Evolutionary conservation across 768 basidiomycete species (phyloP), one percentile per base, ranked within the genome.

Genomic region (Leucosporidium scottii): DNA sequence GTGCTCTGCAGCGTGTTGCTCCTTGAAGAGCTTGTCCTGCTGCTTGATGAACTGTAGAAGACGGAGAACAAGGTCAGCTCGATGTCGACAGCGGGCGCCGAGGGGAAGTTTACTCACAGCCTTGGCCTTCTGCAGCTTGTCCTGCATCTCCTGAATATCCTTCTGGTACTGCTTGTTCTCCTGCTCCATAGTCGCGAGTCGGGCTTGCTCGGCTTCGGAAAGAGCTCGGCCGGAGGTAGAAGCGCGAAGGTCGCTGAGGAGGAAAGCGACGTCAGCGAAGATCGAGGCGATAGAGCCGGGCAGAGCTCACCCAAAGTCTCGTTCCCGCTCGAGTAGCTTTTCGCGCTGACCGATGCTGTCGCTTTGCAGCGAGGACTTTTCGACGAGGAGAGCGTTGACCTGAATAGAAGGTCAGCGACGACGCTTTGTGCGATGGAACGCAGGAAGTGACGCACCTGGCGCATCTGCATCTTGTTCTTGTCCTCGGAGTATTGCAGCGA

Each of bases 331-430:
- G 48, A 97, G 81, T 84, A 91, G 85, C 76, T 81, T 85, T 76
- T 96, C 94, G 61, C 93, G 82, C 73, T 93, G 88, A 20, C 86
- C 86, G 70, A 97, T 91, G n/a, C 89, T 87, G 58, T 92, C 90
- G 74, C 86, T 87, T 77, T 96, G 94, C 49, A 94, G 79, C 68
- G 83, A 89, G 64, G 96, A 88, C 79, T 97, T 97, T 77, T 97
- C 93, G 31, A 94, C 79, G 0, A 97, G 79, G n/a, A 97, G 82
- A 8, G 76, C 83, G 75, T 90, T 90, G 73, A 93, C 84, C 76
- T 91, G 90, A 3, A 15, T 3, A 51, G 9, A 8, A n/a, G 36
- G 23, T 39, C 13, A 44, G 36, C n/a, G 30, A 60, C 67, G 67
- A 61, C 34, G 27, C 44, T 15, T 5, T 36, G 3, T n/a, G 3